Evolutionary conservation across 352 stramenopile species (phyloP).

Genomic region (Phytophthora macrochlamydospora): DNA sequence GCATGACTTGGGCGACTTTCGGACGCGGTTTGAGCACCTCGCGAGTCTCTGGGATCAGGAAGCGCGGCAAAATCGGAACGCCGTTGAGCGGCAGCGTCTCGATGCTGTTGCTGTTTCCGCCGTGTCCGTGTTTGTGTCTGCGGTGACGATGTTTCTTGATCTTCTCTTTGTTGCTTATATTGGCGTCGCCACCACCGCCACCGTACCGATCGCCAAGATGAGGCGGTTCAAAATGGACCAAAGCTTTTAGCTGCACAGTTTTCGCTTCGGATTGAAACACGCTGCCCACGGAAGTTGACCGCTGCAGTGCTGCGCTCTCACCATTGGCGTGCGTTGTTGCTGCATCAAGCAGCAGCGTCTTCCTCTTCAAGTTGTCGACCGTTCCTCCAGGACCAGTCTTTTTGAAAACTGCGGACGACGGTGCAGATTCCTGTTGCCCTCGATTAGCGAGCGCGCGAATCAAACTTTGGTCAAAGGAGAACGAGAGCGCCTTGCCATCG

Average conservation of each 20-base stretch:
- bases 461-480: conserved; percentile 52
- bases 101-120: conserved; percentile 9
- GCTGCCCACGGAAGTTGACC: conserved; percentile 25
- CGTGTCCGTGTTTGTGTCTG: background rate
- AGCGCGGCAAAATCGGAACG: conserved; percentile 51
- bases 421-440: conserved; percentile 13
- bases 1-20: conserved; percentile 32
- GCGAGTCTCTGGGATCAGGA: conserved; percentile 44
- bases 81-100: conserved; percentile 5
- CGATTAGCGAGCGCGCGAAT: conserved; percentile 21
- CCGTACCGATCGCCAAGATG: conserved; percentile 2
- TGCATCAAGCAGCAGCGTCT: conserved; percentile 8
- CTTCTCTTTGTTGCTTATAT: background rate
- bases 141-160: conserved; percentile 4
- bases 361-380: conserved; percentile 14
- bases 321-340: background rate
- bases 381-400: conserved; percentile 4
- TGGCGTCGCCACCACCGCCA: conserved; percentile 4
- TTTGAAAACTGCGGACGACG: conserved; percentile 14
- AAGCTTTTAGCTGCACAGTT: conserved; percentile 7
- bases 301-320: conserved; percentile 11
- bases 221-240: background rate
- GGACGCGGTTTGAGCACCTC: conserved; percentile 19
- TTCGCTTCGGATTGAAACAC: conserved; percentile 2
- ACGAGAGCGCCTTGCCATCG: conserved; percentile 48